Conservation (phyloP, 768 basidiomycete species). For the Phylloporus sp. region DNA sequence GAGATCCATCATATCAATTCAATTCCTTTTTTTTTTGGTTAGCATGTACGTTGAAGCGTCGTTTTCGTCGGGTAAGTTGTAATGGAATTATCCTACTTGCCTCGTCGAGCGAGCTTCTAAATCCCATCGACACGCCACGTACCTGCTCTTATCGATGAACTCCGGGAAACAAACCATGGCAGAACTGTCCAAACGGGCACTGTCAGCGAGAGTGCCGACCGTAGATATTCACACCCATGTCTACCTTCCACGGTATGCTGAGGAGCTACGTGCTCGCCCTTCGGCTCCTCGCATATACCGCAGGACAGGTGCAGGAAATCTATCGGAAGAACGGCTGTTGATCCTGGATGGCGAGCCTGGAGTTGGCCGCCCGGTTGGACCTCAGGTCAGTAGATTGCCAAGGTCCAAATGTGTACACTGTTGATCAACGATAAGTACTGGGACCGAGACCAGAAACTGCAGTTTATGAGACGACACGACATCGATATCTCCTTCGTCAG, state of each 20-base stretch:
- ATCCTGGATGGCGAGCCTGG: conserved; percentile 79
- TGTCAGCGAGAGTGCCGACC: conserved; percentile 35
- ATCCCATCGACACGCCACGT: conserved; percentile 9
- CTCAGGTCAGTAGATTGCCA: conserved; percentile 51
- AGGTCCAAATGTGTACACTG: not conserved
- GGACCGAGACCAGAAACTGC: conserved; percentile 71
- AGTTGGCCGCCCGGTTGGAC: conserved; percentile 73
- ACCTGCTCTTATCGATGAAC: conserved; percentile 27
- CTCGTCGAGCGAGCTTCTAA: conserved; percentile 10
- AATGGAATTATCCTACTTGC: conserved; percentile 19
- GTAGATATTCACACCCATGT: conserved; percentile 87
- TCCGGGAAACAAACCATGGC: conserved; percentile 23
- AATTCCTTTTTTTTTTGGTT: conserved; percentile 1
- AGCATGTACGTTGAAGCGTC: conserved; percentile 12
- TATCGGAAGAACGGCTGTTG: conserved; percentile 60
- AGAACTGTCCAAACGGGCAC: conserved; percentile 17
- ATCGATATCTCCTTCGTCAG: conserved; percentile 79
- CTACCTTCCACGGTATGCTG: conserved; percentile 74
- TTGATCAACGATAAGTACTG: conserved; percentile 51
- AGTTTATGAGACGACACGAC: conserved; percentile 80
- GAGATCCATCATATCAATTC: conserved; percentile 5
- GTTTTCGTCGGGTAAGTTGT: conserved; percentile 10
- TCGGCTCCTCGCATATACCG: conserved; percentile 64
- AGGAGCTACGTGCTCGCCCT: conserved; percentile 59
- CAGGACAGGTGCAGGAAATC: conserved; percentile 38